Evolutionary conservation across 2,329 filamentous ascomycete genomes (phyloP), one percentile per base, ranked within the genome.

Genomic region (Talaromyces verruculosus): DNA sequence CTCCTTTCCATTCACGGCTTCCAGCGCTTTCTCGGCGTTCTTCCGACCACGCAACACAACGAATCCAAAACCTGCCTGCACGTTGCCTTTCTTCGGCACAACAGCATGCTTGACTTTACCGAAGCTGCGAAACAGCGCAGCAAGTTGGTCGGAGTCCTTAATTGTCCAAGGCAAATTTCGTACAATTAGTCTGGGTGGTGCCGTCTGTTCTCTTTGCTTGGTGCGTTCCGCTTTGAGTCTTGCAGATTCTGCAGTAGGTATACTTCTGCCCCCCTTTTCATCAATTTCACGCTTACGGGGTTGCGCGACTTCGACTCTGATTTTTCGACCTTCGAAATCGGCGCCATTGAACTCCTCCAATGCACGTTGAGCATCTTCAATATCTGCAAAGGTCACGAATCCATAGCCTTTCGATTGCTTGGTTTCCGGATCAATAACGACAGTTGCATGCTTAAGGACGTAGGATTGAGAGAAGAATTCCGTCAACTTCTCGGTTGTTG

Each of bases 151-250:
- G 0, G 91, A 85, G 8, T 88, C 90, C 80, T 96, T 97, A 75
- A 99, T 90, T 71, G 90, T 97, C 95, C 95, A 99, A 0, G 95
- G 94, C 74, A 99, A 77, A 77, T 99, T 99, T 74, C 95, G 88
- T 59, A 99, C 88, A 76, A 99, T 95, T 70, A 95, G 80, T 76
- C 91, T 93, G 0, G 91, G 88, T 0, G 89, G 84, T 73, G 87
- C 86, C 67, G 84, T 82, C 17, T 84, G 81, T 70, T 87, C 83
- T 67, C 85, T 85, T 71, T 87, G 81, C 68, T 89, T 84, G 70
- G 89, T 87, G 51, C 77, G 74, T 62, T 81, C 71, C 51, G 78
- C 77, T 69, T 82, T 80, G 33, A 71, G 66, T 65, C 80, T 74
- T 28, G 76, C 68, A 19, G 76, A 71, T 33, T 72, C 74, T 33